phyloP scores from a whole-genome alignment of 805 yeast genomes.

The Ascoidea asiatica region DNA sequence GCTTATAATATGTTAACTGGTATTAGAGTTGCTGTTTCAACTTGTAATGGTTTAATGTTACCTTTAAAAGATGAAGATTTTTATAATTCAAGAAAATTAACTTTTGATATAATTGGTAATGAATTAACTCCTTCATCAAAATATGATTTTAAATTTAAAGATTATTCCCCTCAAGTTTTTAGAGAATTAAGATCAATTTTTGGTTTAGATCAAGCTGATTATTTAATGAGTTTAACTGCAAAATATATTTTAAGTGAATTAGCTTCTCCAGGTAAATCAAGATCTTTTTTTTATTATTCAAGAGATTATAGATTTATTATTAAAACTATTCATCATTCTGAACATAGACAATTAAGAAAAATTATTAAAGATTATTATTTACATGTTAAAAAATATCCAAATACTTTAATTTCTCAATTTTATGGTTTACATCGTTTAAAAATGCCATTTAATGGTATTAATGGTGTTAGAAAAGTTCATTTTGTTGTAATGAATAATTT shows the following conservation, averaged over 20 bases:
- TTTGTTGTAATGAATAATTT: constrained; percentile 94
- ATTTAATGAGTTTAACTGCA: constrained; percentile 81
- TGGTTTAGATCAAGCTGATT: constrained; percentile 92
- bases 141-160: constrained; percentile 93
- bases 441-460: constrained; percentile 51
- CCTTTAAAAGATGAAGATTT: constrained; percentile 64
- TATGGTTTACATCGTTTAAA: constrained; percentile 91
- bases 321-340: constrained; percentile 89
- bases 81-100: constrained; percentile 56
- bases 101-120: constrained; percentile 79
- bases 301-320: constrained; percentile 89
- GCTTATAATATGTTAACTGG: constrained; percentile 98
- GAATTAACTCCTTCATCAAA: constrained; percentile 87
- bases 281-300: constrained; percentile 91
- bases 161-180: constrained; percentile 89
- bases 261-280: constrained; percentile 95
- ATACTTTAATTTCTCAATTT: constrained; percentile 86
- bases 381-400: constrained; percentile 75
- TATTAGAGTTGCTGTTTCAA: constrained; percentile 84
- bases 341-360: constrained; percentile 70
- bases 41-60: constrained; percentile 78
- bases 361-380: constrained; percentile 63
- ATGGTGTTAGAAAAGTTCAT: constrained; percentile 59
- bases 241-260: constrained; percentile 83
- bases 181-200: constrained; percentile 69